Evolutionary conservation across 129 eudicot species (phyloP).

Genomic region (Logfia minima): DNA sequence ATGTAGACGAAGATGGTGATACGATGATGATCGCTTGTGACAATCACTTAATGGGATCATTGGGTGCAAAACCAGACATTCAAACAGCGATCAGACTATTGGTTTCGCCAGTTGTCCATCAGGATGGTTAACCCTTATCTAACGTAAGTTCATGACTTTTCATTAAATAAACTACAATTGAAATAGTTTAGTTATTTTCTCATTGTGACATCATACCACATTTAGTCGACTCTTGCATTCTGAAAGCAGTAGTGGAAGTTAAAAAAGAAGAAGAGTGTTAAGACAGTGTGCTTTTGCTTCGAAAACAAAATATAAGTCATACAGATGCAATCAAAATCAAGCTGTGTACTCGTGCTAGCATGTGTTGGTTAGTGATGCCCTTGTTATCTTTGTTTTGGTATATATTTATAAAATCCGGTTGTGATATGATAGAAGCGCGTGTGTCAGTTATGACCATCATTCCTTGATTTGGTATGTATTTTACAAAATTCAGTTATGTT

Average conservation of each 20-base stretch:
- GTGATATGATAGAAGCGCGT: too few relatives aligned
- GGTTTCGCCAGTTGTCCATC: not conserved
- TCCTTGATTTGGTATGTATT: too few relatives aligned
- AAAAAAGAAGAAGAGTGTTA: not conserved
- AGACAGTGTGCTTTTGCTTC: not conserved
- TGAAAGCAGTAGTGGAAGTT: not conserved
- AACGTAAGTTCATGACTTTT: not conserved
- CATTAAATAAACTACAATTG: not conserved
- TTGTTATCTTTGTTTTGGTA: not conserved
- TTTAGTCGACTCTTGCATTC: not conserved
- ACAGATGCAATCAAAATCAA: too few relatives aligned
- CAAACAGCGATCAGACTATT: slow-evolving; percentile 16
- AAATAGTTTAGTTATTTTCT: not conserved
- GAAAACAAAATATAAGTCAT: too few relatives aligned
- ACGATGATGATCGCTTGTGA: slow-evolving; percentile 10
- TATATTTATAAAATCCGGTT: too few relatives aligned
- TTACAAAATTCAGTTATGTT: too few relatives aligned
- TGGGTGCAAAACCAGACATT: slow-evolving; percentile 2
- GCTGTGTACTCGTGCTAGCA: not conserved
- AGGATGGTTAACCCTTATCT: not conserved
- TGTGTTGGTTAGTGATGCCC: not conserved
- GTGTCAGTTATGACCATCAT: too few relatives aligned
- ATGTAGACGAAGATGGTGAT: slow-evolving; percentile 22
- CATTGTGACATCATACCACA: not conserved
- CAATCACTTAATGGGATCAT: slow-evolving; percentile 11